Evolutionary conservation across 257 asterid species (phyloP), one percentile per base, ranked within the genome.

Genomic region (Salvia miltiorrhiza): DNA sequence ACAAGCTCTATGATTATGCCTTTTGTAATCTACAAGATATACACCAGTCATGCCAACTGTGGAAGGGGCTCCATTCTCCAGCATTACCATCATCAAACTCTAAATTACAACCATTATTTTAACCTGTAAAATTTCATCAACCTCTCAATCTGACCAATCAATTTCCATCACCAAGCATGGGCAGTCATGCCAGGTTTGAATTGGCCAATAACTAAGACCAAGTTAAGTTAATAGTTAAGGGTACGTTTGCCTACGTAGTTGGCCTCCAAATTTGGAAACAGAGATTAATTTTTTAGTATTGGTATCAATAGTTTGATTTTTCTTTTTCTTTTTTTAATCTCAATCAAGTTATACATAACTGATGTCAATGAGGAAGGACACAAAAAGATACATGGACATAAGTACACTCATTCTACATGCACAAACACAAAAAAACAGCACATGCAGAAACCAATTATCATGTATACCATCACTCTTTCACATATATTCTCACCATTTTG

Each of bases 401-500:
- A 3, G 20, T 20, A 10, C 49, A 66, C 40, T 24, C 47, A 49
- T 28, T 39, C 37, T 21, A 4, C 43, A 37, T 37, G 43, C 43
- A 28, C 24, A 23, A 37, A 35, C 21, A 12, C 49, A 50, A n/a
- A 66, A 24, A 3, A 56, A 54, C 37, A 67, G 57, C 48, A 33
- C 48, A 39, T 3, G 54, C 50, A 55, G 39, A 64, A 50, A 23
- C 59, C 9, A 56, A 35, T 39, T 12, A 17, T 43, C 30, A 30
- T 56, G 59, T 52, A 58, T 3, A n/a, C 41, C 4, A 24, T 37
- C 32, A 23, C 35, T 49, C 65, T 47, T 28, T 32, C 72, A 39
- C 19, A 39, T 39, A 61, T 61, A 21, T 19, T 59, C 19, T 37
- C 23, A 76, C 52, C 75, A 44, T 54, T 54, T 62, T 17, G 26